Evolutionary conservation across 1,284 basidiomycete genomes (phyloP), one percentile per base, ranked within the genome.

Genomic region (Cryptococcus hybrid): DNA sequence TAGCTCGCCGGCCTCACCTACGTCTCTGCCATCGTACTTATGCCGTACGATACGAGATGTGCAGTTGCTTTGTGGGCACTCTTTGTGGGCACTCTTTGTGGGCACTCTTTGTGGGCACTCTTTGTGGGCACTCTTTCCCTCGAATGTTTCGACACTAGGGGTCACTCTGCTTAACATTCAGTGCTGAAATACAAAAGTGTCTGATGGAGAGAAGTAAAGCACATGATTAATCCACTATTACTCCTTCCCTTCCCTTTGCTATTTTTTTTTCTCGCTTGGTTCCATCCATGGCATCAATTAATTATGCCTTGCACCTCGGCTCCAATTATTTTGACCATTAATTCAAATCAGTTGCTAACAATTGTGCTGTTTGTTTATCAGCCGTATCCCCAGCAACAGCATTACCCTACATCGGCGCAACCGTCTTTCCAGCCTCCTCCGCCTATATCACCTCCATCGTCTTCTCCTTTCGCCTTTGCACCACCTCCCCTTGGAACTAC

Each of bases 391-490:
- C 50, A 42, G 37, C 50, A n/a, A 24, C 49, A 13, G 35, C 47
- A 18, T 24, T 24, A n/a, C 4, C 7, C 50, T 7, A 36, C n/a
- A 7, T 18, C n/a, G 7, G 36, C 15, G 5, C 45, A 47, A 11
- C 49, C 49, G 9, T 37, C 49, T 18, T 51, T 39, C 18, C 50
- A 51, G 8, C 50, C 50, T 18, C 50, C 34, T 15, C 50, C 50
- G 15, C 39, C 60, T 11, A 54, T 59, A 39, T 71, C 71, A 2
- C 67, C 71, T 5, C 64, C 71, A 34, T 49, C 64, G 3, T 68
- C 72, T 7, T 73, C 71, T 13, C 74, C 74, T 13, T 74, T 75
- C 45, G 72, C 74, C 8, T 75, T 74, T 57, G 71, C 69, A 6
- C 72, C 74, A 18, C 72, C 74, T 12, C 71, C 74, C 5, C 67